These are phyloP conservation scores for Rosellinia necatrix DNA, from an alignment of 2,329 filamentous ascomycete genomes.

Conservation along the genomic window DNA sequence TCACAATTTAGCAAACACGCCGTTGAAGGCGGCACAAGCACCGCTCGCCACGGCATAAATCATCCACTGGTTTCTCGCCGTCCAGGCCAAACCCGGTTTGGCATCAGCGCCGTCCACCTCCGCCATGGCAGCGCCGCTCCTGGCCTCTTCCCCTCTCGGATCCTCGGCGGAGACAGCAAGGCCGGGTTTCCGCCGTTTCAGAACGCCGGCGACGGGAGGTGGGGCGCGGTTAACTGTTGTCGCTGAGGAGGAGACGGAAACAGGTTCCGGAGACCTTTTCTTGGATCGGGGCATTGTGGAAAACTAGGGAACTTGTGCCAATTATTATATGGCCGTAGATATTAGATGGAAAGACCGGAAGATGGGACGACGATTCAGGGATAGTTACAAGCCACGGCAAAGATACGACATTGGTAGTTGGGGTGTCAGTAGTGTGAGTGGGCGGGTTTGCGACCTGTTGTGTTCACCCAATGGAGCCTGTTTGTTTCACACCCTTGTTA, in stretches of 20 bases:
- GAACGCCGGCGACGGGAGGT: conserved; percentile 3
- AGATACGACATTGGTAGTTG: too few species aligned
- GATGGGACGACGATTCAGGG: too few species aligned
- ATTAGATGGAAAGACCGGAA: too few species aligned
- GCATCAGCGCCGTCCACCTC: neutral
- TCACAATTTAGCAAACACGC: conserved; percentile 82
- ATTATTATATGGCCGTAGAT: too few species aligned
- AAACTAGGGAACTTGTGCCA: too few species aligned
- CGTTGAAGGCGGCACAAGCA: conserved; percentile 79
- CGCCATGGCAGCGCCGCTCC: too few species aligned
- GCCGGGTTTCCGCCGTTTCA: conserved; percentile 17
- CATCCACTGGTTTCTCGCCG: conserved; percentile 60
- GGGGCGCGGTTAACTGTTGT: conserved; percentile 12
- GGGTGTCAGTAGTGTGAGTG: too few species aligned
- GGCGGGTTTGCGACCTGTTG: too few species aligned
- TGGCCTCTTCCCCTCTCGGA: neutral
- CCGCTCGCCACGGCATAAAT: conserved; percentile 74
- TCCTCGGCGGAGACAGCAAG: neutral
- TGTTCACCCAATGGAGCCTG: too few species aligned
- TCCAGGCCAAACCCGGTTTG: conserved; percentile 34
- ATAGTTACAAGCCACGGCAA: too few species aligned
- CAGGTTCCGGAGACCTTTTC: neutral
- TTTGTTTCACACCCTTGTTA: too few species aligned
- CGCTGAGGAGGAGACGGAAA: conserved; percentile 14
- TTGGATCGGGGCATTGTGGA: conserved; percentile 14